phyloP scores from a whole-genome alignment of 2,329 filamentous ascomycete genomes.

The Ambrosiella beaveri region DNA sequence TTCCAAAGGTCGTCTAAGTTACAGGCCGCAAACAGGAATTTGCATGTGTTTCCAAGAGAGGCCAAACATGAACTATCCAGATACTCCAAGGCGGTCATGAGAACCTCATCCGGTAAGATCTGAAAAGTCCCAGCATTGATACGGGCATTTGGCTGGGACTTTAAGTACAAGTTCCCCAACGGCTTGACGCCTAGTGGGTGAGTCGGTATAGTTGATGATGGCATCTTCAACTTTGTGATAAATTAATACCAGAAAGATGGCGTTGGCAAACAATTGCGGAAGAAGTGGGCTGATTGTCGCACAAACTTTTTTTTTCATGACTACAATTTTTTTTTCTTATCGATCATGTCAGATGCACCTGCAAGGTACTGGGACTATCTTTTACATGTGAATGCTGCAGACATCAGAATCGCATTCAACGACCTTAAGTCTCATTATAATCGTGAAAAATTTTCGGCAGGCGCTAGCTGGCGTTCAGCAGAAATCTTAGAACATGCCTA shows the following conservation, averaged over 20 bases:
- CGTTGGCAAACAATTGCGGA: background rate
- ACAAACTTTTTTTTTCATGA: background rate
- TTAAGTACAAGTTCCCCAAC: conserved; percentile 63
- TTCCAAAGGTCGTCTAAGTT: conserved; percentile 82
- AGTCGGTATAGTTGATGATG: conserved; percentile 38
- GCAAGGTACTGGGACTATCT: too few species aligned
- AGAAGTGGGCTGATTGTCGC: background rate
- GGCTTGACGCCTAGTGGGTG: conserved; percentile 80
- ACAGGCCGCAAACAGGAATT: conserved; percentile 71
- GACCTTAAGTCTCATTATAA: too few species aligned
- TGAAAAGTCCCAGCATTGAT: conserved; percentile 44
- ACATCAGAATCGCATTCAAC: too few species aligned
- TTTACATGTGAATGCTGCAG: too few species aligned
- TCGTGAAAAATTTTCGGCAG: too few species aligned
- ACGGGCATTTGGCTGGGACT: conserved; percentile 18
- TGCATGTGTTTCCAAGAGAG: conserved; percentile 59
- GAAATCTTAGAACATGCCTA: too few species aligned
- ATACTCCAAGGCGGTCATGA: conserved; percentile 58
- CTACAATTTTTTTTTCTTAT: background rate
- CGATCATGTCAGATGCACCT: background rate
- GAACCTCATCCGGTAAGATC: conserved; percentile 60
- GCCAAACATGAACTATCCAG: conserved; percentile 48
- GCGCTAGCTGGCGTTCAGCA: too few species aligned
- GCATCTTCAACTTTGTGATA: background rate
- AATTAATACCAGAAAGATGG: background rate